Evolutionary conservation across 1,139 yeast genomes (phyloP), one percentile per base, ranked within the genome.

Genomic region (Yamadazyma aaseri): DNA sequence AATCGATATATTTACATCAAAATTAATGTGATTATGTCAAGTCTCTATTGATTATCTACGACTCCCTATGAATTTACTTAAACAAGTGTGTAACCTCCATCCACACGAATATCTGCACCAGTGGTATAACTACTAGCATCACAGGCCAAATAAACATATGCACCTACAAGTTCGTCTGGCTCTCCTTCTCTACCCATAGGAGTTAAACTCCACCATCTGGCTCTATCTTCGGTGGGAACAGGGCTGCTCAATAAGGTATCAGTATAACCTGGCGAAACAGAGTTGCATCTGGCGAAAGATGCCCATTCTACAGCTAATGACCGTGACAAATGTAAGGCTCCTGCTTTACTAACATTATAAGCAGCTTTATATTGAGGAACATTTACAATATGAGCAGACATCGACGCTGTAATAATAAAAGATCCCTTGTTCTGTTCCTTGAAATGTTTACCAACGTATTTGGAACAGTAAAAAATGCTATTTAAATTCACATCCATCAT

Each of bases 321-420:
- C 50, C 63, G 70, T 22, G 75, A 70, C 40, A 76, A 58, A 43
- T 75, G 79, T 38, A 65, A 50, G 7, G 72, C 74, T 1, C 80
- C 81, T 8, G 81, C 79, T 52, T 76, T 76, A 40, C 78, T 67
- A 9, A 77, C 69, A 46, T 74, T 76, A 52, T 76, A 77, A 10
- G 80, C 75, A 9, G 78, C 65, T 59, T 76, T 78, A 44, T 70
- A 63, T 50, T 72, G 71, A 11, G 79, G 81, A 29, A 70, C 65
- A 51, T 76, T 76, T 33, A 71, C 74, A 30, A 77, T 65, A 47
- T 72, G 68, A 1, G 78, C 83, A 5, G 79, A 79, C 65, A 78
- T 76, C 6, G 83, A 77, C 5, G 81, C 79, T 10, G 84, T 78
- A 45, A 76, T 65, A 50, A 79, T 74, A 49, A 79, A 71, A n/a